Base-by-base conservation (phyloP, 495 filamentous ascomycete species). In the Tuber brumale region DNA sequence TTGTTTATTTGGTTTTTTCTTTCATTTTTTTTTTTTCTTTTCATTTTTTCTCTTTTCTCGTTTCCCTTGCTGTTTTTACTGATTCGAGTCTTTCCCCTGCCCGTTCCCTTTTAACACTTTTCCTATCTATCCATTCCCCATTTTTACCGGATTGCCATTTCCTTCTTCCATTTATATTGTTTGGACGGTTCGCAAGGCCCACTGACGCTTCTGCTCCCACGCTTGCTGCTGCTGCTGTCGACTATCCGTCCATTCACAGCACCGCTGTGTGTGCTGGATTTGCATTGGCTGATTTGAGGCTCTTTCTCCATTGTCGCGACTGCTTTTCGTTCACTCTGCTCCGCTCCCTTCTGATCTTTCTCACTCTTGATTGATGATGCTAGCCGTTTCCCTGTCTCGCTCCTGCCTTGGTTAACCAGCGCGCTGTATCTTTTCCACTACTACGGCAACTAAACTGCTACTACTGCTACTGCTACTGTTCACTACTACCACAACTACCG, bases 41-140 rank as follows among this genome's bases (percentile, higher is more conserved):
- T 76, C 76, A 80, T 75, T 84, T 81, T 79, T 81, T 77, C 76
- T 48, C 75, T 80, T 76, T 70, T 77, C 80, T 44, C 21, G n/a
- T 35, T 71, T 72, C 73, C 71, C 45, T 74, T 72, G 81, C 79
- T 77, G 79, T 76, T 81, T 81, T 77, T 80, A 76, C 84, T 82
- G 82, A 84, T 83, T 83, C 83, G 83, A 82, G 72, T 81, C 84
- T 82, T 81, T 78, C 70, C 75, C 76, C 79, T 79, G 16, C 74
- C 46, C 31, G 42, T 71, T 71, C 75, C 72, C 80, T 76, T 77
- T 80, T 70, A 66, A 74, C 76, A 71, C 79, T 82, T 75, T 42
- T 51, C 76, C 79, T 76, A 39, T 73, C 76, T 79, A 76, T 79
- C 73, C 70, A 73, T 77, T 82, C 83, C 84, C 85, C 85, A 85